Percentiles rank a stretch among this genome's conserved stretches.
These are phyloP conservation scores for Paraphoma chrysanthemicola DNA, from an alignment of 2,329 filamentous ascomycete genomes.

Conservation along the genomic window DNA sequence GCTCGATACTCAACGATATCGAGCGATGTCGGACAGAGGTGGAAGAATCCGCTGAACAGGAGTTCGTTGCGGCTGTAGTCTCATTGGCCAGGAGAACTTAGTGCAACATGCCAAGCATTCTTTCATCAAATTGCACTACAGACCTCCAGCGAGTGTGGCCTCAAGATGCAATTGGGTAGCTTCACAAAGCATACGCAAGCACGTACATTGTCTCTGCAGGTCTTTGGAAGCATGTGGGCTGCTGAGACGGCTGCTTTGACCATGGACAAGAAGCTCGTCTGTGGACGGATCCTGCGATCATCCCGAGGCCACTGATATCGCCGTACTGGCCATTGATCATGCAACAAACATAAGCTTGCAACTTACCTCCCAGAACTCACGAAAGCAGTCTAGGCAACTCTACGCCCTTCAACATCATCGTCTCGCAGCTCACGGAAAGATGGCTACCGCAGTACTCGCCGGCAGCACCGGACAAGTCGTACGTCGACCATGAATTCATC, in stretches of 20 bases:
- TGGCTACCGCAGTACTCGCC: constrained; percentile 62
- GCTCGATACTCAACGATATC: background rate
- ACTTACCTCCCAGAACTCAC: background rate
- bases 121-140: no score
- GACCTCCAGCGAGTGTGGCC: no score
- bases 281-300: background rate
- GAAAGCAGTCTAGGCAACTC: background rate
- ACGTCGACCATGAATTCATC: constrained; percentile 20
- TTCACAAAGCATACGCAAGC: no score
- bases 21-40: background rate
- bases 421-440: constrained; percentile 18
- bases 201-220: no score
- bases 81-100: background rate
- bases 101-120: no score
- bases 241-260: background rate
- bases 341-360: background rate
- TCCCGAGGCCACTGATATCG: background rate
- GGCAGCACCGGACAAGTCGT: constrained; percentile 71
- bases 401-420: background rate
- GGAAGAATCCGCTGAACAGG: no score
- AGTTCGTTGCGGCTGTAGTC: background rate
- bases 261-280: background rate
- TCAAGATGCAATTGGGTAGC: no score
- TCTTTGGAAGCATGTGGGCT: background rate
- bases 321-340: background rate